Conservation (phyloP, 306 rosid genomes). For the Crotalaria pallida region DNA sequence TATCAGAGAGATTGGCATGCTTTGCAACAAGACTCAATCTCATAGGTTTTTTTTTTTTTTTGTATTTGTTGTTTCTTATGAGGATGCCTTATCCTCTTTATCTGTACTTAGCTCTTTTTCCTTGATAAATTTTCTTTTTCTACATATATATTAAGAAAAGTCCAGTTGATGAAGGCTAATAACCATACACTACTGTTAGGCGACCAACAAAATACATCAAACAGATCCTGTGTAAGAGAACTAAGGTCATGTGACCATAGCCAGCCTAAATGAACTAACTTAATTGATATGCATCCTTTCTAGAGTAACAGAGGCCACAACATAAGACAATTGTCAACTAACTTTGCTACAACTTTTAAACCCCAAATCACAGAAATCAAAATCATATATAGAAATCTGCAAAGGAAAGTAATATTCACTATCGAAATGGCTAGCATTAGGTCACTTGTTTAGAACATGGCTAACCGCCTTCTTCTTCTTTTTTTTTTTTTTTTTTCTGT, state of each 20-base stretch:
- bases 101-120: too few relatives aligned
- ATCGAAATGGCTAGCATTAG: conserved; percentile 2
- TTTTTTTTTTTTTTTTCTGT: not conserved
- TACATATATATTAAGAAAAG: too few relatives aligned
- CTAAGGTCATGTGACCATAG: not conserved
- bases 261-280: not conserved
- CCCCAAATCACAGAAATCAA: not conserved
- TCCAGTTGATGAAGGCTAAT: not conserved
- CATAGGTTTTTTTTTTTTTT: not conserved
- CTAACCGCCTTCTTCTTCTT: too few relatives aligned
- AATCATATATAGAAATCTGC: not conserved
- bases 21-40: not conserved
- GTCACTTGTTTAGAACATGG: not conserved
- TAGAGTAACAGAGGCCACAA: not conserved
- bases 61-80: too few relatives aligned
- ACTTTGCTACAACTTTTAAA: not conserved
- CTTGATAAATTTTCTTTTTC: too few relatives aligned
- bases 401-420: not conserved
- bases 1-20: too few relatives aligned
- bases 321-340: not conserved
- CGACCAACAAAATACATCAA: conserved; percentile 11
- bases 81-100: too few relatives aligned
- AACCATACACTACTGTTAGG: not conserved
- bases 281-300: not conserved
- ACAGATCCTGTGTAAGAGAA: not conserved